Percentiles rank a stretch among this genome's conserved stretches.
Evolutionary conservation across 306 rosid species (phyloP).

Genomic region (Cucurbita pepo): DNA sequence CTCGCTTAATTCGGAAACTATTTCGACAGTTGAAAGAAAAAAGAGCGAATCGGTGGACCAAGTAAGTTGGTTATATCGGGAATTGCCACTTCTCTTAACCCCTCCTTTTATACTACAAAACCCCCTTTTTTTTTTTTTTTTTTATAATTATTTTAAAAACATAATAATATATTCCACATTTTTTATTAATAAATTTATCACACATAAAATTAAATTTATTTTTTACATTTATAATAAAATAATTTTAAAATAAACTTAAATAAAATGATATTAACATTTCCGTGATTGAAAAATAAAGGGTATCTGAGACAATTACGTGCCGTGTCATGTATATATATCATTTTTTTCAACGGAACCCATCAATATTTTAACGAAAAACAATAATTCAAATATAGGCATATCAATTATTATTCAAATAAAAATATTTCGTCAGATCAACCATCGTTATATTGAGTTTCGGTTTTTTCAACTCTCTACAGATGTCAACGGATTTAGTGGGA

Average conservation of each 20-base stretch:
- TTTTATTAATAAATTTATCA: no score
- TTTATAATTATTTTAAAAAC: neutral
- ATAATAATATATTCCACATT: no score
- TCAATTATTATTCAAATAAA: neutral
- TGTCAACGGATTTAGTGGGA: neutral
- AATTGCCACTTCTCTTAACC: neutral
- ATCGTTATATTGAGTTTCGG: neutral
- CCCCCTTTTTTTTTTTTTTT: neutral
- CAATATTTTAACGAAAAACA: neutral
- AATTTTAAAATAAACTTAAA: neutral
- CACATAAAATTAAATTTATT: neutral
- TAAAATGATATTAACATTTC: neutral
- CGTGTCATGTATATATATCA: neutral
- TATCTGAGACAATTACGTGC: neutral
- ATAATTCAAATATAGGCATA: neutral
- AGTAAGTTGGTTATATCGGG: neutral
- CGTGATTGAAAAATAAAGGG: neutral
- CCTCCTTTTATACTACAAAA: neutral
- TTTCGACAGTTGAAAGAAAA: slow-evolving; percentile 4
- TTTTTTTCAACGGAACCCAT: neutral
- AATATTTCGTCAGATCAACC: neutral
- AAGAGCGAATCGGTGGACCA: neutral
- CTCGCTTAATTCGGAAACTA: neutral
- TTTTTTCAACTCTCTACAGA: neutral
- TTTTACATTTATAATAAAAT: neutral